Evolutionary conservation across 305 asterid genomes (phyloP).

Genomic region (Fraxinus sp.): DNA sequence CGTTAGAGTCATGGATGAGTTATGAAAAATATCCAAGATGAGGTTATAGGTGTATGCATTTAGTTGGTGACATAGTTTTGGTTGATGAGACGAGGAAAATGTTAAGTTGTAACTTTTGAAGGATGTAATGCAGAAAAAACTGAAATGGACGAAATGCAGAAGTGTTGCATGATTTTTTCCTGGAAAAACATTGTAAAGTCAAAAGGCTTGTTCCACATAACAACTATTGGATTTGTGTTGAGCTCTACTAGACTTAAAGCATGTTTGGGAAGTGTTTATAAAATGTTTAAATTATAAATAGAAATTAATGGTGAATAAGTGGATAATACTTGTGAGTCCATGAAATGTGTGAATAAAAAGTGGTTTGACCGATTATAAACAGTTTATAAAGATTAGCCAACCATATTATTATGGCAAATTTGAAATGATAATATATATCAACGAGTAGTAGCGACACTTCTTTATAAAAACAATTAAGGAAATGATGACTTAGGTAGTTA

Average conservation of each 20-base stretch:
- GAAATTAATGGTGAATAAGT: background rate
- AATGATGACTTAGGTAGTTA: background rate
- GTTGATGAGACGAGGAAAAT: background rate
- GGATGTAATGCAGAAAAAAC: background rate
- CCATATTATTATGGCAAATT: background rate
- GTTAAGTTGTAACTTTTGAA: background rate
- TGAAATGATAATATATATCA: background rate
- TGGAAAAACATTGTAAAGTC: background rate
- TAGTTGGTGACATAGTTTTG: background rate
- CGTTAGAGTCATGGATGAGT: background rate
- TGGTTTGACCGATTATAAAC: background rate
- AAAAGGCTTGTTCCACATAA: background rate
- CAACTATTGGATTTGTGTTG: background rate
- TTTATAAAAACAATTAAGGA: background rate
- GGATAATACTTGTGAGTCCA: background rate
- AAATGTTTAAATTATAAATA: background rate
- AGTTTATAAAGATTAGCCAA: background rate
- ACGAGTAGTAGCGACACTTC: background rate
- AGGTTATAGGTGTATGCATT: background rate
- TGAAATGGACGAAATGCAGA: background rate
- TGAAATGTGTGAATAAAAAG: background rate
- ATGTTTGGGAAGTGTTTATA: background rate
- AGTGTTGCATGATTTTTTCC: background rate
- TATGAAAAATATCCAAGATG: background rate
- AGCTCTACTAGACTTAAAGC: background rate